Conservation (phyloP, 192 early-diverging fungal genomes). For the Chytriomyces hyalinus region DNA sequence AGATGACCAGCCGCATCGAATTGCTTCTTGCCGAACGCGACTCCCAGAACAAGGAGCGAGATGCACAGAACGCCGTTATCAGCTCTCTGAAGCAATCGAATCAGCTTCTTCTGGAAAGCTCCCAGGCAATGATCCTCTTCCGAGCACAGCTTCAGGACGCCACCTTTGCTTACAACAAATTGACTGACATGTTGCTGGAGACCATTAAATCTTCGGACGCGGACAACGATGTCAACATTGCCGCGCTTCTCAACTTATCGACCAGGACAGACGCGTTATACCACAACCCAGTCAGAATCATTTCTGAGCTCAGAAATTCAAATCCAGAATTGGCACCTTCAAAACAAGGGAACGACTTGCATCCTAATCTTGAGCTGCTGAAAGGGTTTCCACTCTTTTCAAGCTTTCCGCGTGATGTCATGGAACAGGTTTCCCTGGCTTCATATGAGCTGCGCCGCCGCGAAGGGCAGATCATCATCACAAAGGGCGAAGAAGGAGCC, state of each 20-base stretch:
- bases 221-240: too few species aligned
- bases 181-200: neutral
- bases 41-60: neutral
- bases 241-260: too few species aligned
- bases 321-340: too few species aligned
- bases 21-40: neutral
- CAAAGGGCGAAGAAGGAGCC: slow-evolving; percentile 46
- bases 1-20: neutral
- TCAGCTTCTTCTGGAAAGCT: slow-evolving; percentile 19
- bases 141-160: neutral
- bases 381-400: slow-evolving; percentile 48
- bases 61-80: neutral
- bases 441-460: slow-evolving; percentile 38
- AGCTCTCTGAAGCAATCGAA: neutral
- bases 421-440: slow-evolving; percentile 28
- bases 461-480: slow-evolving; percentile 46
- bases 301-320: too few species aligned
- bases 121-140: neutral
- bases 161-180: neutral
- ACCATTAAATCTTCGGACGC: neutral
- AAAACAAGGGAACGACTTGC: too few species aligned
- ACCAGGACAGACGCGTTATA: too few species aligned
- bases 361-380: slow-evolving; percentile 31
- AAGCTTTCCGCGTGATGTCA: slow-evolving; percentile 39
- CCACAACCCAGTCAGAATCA: too few species aligned